Conservation (phyloP, 306 rosid species). For the Glycyrrhiza uralensis region DNA sequence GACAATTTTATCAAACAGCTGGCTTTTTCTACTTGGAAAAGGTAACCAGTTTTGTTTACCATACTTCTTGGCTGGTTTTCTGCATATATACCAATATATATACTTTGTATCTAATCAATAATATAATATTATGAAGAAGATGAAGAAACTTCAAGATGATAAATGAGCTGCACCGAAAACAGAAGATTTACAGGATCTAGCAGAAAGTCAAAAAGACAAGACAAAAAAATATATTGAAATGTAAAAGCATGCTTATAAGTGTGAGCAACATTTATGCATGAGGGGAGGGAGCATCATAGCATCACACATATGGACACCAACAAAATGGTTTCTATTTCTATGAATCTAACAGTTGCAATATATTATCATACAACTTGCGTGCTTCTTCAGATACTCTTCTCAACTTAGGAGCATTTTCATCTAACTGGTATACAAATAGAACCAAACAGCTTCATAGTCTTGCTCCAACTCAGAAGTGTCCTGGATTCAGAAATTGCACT, state of each 20-base stretch:
- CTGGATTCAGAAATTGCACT: constrained; percentile 19
- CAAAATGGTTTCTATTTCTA: constrained; percentile 22
- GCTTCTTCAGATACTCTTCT: constrained; percentile 24
- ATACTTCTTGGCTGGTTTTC: constrained; percentile 24
- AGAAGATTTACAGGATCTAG: constrained; percentile 26
- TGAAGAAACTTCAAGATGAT: constrained; percentile 29
- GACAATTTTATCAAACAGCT: constrained; percentile 30
- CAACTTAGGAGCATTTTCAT: constrained; percentile 12
- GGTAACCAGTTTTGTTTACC: constrained; percentile 26
- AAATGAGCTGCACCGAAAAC: constrained; percentile 38
- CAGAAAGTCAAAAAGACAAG: constrained; percentile 35
- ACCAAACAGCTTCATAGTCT: background rate
- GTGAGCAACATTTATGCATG: background rate
- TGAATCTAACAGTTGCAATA: constrained; percentile 24
- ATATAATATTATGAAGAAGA: constrained; percentile 1
- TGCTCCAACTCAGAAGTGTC: background rate
- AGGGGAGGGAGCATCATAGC: constrained; percentile 32
- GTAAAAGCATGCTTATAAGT: background rate
- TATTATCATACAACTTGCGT: constrained; percentile 14
- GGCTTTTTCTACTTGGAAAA: constrained; percentile 17
- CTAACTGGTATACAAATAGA: background rate
- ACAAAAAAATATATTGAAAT: background rate
- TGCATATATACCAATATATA: background rate
- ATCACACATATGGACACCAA: constrained; percentile 35
- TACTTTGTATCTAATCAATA: constrained; percentile 1